Evolutionary conservation across 2,329 filamentous ascomycete genomes (phyloP), one percentile per base, ranked within the genome.

Genomic region (Clarireedia sp.): DNA sequence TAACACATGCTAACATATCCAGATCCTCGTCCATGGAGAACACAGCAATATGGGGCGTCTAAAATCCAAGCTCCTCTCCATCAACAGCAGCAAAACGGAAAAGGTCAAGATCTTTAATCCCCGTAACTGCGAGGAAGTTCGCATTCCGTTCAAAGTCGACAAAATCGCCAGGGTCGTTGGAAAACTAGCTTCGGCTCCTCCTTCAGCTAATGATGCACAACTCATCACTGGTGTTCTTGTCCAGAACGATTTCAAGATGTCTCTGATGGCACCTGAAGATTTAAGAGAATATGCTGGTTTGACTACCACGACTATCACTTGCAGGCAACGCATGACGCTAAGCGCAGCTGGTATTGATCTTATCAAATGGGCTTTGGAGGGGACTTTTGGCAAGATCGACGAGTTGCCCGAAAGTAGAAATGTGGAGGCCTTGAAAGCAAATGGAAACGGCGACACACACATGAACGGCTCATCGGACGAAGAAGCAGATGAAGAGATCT

Each of bases 11-110:
- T 65, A 60, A 67, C 60, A 59, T 21, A 10, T 21, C 1, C 57
- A 92, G 88, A 96, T 99, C 58, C 81, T 99, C 33, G 94, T 99
- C 2, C 94, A 99, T 64, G 94, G 94, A 55, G 94, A 99, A 69
- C 90, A 94, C 66, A 90, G 96, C 69, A 96, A 97, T 68, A 97
- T 97, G 90, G 96, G 94, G 80, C 85, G 94, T 53, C 76, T 99
- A 26, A 96, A 96, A 70, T 96, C 91, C 3, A 95, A 96, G 68
- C 79, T 99, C 1, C 81, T 97, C 3, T 92, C 90, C n/a, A 80
- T 96, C 38, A 96, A 96, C 67, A 85, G 87, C 26, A 83, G 85
- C 61, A 92, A 92, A 68, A 77, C 82, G 1, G 62, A 40, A 1
- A 94, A 95, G 63, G 86, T 90, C 62, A 96, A 97, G 69, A 89